phyloP scores from a whole-genome alignment of 345 rosid species.

The Pistacia atlantica region DNA sequence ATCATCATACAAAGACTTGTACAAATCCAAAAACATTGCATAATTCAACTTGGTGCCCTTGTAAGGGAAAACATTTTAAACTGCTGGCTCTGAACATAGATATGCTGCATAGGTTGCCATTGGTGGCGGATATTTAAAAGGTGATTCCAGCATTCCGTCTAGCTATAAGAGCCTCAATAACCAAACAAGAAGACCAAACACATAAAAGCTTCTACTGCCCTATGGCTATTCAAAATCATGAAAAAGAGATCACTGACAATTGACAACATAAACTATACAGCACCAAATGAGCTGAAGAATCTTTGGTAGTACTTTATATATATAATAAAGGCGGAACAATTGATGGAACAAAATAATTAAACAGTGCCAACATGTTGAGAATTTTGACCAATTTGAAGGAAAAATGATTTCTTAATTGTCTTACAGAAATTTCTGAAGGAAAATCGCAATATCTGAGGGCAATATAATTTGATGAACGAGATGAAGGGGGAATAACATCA shows the following conservation, averaged over 20 bases:
- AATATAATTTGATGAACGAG: constrained; percentile 87
- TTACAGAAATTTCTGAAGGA: constrained; percentile 69
- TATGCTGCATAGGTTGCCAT: neutral
- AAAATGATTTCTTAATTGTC: constrained; percentile 31
- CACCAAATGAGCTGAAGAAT: neutral
- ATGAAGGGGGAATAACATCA: constrained; percentile 80
- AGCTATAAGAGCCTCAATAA: neutral
- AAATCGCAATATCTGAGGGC: constrained; percentile 71
- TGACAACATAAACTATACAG: neutral
- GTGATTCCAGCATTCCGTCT: neutral
- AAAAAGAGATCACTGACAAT: neutral
- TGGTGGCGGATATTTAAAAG: neutral
- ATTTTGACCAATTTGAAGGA: constrained; percentile 11
- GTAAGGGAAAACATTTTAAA: neutral
- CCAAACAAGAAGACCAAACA: neutral
- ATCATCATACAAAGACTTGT: neutral
- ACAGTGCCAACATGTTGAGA: neutral
- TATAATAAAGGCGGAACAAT: neutral
- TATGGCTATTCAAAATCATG: neutral
- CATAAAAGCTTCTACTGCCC: neutral
- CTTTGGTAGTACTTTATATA: neutral
- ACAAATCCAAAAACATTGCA: neutral
- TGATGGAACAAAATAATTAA: neutral
- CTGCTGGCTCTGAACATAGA: neutral
- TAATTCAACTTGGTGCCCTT: neutral